Percentiles rank a stretch among this genome's conserved stretches.
Evolutionary conservation across 2,329 filamentous ascomycete species (phyloP).

Genomic region (Talaromyces amestolkiae): DNA sequence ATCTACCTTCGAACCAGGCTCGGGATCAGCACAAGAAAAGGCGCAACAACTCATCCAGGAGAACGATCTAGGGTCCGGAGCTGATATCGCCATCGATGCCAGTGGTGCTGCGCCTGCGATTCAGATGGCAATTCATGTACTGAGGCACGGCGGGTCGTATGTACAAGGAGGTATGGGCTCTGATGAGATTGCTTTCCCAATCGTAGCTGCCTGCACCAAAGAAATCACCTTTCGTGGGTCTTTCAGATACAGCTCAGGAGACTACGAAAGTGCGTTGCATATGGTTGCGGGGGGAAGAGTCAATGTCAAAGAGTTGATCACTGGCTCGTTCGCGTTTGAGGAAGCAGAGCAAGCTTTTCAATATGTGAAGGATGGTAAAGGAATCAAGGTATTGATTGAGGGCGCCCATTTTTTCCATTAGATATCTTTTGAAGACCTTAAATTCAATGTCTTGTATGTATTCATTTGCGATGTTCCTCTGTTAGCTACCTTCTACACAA

Average conservation of each 20-base stretch:
- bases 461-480: too few species aligned
- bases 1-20: constrained; percentile 37
- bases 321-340: constrained; percentile 44
- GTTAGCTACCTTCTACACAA: too few species aligned
- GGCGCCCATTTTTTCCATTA: neutral
- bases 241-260: constrained; percentile 52
- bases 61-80: constrained; percentile 20
- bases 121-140: constrained; percentile 46
- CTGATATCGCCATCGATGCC: constrained; percentile 49
- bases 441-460: too few species aligned
- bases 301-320: constrained; percentile 40
- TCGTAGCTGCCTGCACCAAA: constrained; percentile 50
- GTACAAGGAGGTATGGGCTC: constrained; percentile 55
- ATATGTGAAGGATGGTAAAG: constrained; percentile 37
- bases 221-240: constrained; percentile 51
- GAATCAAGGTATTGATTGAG: constrained; percentile 47
- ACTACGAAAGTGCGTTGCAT: constrained; percentile 50
- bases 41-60: constrained; percentile 41
- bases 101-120: constrained; percentile 50
- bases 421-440: too few species aligned
- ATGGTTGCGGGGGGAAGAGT: constrained; percentile 49
- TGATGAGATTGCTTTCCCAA: constrained; percentile 53
- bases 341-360: constrained; percentile 51
- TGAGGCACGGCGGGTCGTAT: constrained; percentile 49
- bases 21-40: constrained; percentile 24